phyloP scores from a whole-genome alignment of 2,329 filamentous ascomycete species.

The Chalaropsis ovoidea region DNA sequence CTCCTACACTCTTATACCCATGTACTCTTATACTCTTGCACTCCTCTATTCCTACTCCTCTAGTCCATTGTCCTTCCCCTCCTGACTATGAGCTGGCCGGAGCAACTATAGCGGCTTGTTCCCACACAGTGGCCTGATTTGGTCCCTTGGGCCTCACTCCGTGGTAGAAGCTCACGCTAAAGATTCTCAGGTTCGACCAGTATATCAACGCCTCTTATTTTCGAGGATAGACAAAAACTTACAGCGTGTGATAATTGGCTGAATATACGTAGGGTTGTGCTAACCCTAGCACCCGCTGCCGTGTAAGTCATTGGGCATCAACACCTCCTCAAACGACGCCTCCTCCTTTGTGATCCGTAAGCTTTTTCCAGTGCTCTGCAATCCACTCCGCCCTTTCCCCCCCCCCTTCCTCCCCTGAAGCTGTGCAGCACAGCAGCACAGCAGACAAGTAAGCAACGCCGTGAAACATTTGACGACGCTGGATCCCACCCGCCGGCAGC shows the following conservation, averaged over 20 bases:
- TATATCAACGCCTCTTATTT: conserved; percentile 18
- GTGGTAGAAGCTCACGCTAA: conserved; percentile 7
- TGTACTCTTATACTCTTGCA: no score
- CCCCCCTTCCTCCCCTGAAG: background rate
- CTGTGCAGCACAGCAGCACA: no score
- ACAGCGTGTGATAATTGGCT: background rate
- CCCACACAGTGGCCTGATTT: background rate
- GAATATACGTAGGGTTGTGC: background rate
- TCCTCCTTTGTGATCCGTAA: background rate
- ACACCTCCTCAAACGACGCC: background rate
- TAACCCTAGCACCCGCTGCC: background rate
- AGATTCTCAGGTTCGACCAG: background rate
- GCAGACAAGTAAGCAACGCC: background rate
- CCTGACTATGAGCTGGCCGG: background rate
- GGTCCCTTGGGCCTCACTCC: conserved; percentile 7
- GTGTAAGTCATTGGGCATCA: conserved; percentile 7
- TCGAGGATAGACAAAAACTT: background rate
- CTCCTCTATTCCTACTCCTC: no score
- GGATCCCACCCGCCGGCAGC: background rate
- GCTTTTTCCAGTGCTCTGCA: background rate
- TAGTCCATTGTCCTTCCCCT: background rate
- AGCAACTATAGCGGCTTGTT: background rate
- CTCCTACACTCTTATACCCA: no score
- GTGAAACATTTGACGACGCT: background rate
- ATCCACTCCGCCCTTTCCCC: background rate